Evolutionary conservation across 2,329 filamentous ascomycete species (phyloP), one percentile per base, ranked within the genome.

Genomic region (Fusarium lateritium): DNA sequence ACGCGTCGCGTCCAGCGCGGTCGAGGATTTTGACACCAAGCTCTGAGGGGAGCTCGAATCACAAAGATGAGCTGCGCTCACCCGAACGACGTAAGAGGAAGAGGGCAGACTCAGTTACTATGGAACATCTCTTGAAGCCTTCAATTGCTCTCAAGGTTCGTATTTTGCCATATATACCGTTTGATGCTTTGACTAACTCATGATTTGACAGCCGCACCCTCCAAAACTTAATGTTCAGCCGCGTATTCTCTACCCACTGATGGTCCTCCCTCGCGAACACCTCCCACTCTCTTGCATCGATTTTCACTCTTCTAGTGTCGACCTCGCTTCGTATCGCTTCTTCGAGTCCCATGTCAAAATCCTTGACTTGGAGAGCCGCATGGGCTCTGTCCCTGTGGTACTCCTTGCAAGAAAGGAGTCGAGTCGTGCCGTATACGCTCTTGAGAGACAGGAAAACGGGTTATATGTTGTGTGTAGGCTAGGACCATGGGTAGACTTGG

Each of bases 381-480:
- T 88, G 71, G 85, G 85, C 60, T 84, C 81, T 21, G 78, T 79
- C 13, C 82, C 85, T 15, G 85, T 84, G 60, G 80, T 92, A 17
- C 83, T 93, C 11, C 82, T 93, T 61, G 89, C 88, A 28, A 83
- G 87, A 60, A 83, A 86, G 44, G 87, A 91, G 43, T 80, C 83
- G 26, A 85, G 83, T 63, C 82, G 83, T 57, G 82, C 81, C 36
- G 67, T 87, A 0, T 91, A 88, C 75, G 90, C 85, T 14, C 80
- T 93, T n/a, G 92, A 94, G 79, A 84, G 88, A 24, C 88, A 92
- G 36, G 81, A 83, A 17, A 78, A 81, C 46, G 85, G 85, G 1
- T 81, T 91, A 5, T 94, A 92, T 76, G 86, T 88, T 13, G 76
- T 93, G 26, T 94, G 90, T 77, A 89, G 87, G 72, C 81, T 96